Evolutionary conservation across 306 rosid species (phyloP).

Genomic region (Quercus parvula): DNA sequence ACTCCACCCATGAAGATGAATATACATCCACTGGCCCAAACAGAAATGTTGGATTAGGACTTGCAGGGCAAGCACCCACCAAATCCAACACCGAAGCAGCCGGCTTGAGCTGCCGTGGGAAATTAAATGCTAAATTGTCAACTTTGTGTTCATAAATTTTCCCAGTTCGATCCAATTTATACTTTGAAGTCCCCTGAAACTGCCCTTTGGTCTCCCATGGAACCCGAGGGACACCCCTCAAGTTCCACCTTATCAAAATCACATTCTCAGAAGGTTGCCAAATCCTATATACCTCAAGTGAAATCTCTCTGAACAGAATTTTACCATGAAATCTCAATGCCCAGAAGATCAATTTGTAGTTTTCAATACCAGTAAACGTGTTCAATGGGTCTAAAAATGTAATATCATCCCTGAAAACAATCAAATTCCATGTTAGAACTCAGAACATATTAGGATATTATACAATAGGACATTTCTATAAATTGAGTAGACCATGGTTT

Average conservation of each 20-base stretch:
- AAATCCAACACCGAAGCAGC: conserved; percentile 80
- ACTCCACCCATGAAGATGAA: conserved; percentile 75
- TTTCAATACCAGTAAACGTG: conserved; percentile 80
- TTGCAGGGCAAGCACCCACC: conserved; percentile 78
- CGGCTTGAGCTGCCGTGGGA: conserved; percentile 62
- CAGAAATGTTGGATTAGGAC: conserved; percentile 82
- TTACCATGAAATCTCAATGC: conserved; percentile 85
- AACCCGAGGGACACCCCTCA: conserved; percentile 83
- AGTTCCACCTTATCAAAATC: conserved; percentile 82
- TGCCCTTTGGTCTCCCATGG: conserved; percentile 94
- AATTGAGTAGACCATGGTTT: no score
- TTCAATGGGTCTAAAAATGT: conserved; percentile 80
- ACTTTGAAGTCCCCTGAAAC: conserved; percentile 93
- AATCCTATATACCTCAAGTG: conserved; percentile 70
- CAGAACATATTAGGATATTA: no score
- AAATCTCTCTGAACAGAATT: conserved; percentile 74
- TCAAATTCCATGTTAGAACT: conserved; percentile 7
- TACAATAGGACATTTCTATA: no score
- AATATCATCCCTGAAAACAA: conserved; percentile 76
- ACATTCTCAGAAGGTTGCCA: conserved; percentile 98
- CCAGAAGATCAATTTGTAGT: conserved; percentile 90
- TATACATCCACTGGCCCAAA: conserved; percentile 58
- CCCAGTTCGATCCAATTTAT: conserved; percentile 76
- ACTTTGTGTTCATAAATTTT: conserved; percentile 90
- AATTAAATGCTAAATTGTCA: conserved; percentile 89